Evolutionary conservation across 495 filamentous ascomycete genomes (phyloP).

Genomic region (Podospora anserina): DNA sequence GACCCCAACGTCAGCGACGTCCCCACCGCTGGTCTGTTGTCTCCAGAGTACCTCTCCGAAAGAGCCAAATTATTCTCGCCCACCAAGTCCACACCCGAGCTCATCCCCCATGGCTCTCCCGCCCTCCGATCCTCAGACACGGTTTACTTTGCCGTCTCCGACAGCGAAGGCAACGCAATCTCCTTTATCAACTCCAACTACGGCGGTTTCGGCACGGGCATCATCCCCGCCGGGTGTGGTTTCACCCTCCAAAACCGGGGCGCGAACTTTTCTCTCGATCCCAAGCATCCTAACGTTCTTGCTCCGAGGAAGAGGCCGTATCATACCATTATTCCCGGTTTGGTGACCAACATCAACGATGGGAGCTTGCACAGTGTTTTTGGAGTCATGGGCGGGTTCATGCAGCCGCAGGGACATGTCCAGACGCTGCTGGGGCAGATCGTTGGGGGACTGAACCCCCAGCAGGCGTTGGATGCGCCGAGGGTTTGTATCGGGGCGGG

Average conservation of each 20-base stretch:
- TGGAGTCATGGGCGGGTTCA: conserved; percentile 97
- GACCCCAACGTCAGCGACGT: conserved; percentile 70
- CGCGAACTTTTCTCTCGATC: conserved; percentile 68
- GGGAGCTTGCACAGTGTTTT: conserved; percentile 75
- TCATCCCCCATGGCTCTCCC: conserved; percentile 51
- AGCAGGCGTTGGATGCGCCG: conserved; percentile 87
- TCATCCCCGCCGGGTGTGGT: conserved; percentile 78
- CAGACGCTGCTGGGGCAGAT: conserved; percentile 91
- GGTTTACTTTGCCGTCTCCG: conserved; percentile 86
- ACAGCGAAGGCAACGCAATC: conserved; percentile 79
- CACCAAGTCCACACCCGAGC: conserved; percentile 14
- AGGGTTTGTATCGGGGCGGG: conserved; percentile 76
- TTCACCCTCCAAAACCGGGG: conserved; percentile 97
- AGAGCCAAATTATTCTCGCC: conserved; percentile 43
- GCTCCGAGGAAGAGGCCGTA: conserved; percentile 87
- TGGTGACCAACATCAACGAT: conserved; percentile 75
- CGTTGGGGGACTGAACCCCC: conserved; percentile 77
- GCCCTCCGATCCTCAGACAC: conserved; percentile 75
- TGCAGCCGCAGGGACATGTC: conserved; percentile 98
- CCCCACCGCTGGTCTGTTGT: conserved; percentile 63
- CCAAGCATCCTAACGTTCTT: conserved; percentile 70
- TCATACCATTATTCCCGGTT: conserved; percentile 94
- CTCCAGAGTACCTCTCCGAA: conserved; percentile 38
- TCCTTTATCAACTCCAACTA: conserved; percentile 98
- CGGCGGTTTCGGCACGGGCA: conserved; percentile 81